Percentiles rank a stretch among this genome's conserved stretches.
phyloP scores from a whole-genome alignment of 2,329 filamentous ascomycete species.

The Thermothelomyces thermophilus region DNA sequence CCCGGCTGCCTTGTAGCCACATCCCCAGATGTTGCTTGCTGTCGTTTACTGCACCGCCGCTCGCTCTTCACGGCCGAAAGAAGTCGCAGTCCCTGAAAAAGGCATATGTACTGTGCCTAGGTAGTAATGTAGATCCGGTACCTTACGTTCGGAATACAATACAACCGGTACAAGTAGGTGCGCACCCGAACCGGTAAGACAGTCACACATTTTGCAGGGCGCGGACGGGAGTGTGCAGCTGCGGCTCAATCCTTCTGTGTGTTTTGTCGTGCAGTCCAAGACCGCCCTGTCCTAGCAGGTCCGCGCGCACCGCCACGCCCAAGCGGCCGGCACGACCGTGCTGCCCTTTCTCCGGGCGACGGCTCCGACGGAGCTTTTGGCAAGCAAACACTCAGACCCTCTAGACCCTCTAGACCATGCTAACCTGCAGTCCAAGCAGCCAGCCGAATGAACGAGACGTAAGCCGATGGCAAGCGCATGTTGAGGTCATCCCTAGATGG shows the following conservation, averaged over 20 bases:
- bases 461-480: not conserved
- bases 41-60: not conserved
- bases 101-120: too few relatives aligned
- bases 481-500: not conserved
- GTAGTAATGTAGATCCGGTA: too few relatives aligned
- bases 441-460: not conserved
- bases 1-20: constrained; percentile 1
- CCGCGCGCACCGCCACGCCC: not conserved
- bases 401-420: not conserved
- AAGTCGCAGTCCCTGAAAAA: too few relatives aligned
- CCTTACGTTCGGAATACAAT: too few relatives aligned
- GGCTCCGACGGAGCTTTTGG: too few relatives aligned
- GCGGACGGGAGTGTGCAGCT: constrained; percentile 1
- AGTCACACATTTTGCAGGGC: not conserved
- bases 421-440: not conserved
- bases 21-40: not conserved
- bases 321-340: not conserved
- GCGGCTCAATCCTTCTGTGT: not conserved
- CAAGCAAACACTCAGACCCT: not conserved
- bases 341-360: too few relatives aligned
- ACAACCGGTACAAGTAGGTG: too few relatives aligned
- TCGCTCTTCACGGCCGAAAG: too few relatives aligned
- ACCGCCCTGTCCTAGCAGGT: not conserved
- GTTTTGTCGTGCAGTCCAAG: not conserved
- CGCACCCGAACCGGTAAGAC: not conserved